Evolutionary conservation across 495 filamentous ascomycete genomes (phyloP).

Genomic region (Penicillium roqueforti): DNA sequence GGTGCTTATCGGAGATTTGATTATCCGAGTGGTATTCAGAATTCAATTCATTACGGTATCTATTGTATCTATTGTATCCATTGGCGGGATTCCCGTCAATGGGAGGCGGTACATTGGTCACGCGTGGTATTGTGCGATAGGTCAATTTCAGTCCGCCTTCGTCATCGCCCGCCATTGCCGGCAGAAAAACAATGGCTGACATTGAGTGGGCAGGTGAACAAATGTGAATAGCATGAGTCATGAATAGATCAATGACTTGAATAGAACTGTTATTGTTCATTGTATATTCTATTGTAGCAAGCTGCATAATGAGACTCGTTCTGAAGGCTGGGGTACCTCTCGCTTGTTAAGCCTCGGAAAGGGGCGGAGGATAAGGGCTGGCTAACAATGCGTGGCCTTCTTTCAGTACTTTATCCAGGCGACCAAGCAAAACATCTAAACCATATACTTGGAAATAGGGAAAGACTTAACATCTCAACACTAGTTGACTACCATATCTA

Average conservation of each 20-base stretch:
- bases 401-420: not conserved
- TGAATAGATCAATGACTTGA: not conserved
- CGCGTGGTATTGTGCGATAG: constrained; percentile 2
- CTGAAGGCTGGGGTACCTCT: not conserved
- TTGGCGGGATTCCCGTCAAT: not conserved
- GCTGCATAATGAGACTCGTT: not conserved
- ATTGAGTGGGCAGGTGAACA: constrained; percentile 2
- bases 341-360: constrained; percentile 8
- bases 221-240: not conserved
- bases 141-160: constrained; percentile 26
- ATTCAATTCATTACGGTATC: constrained; percentile 2
- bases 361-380: constrained; percentile 8
- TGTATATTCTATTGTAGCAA: not conserved
- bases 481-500: constrained; percentile 1
- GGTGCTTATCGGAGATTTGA: constrained; percentile 7
- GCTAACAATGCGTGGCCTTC: not conserved
- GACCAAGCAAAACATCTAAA: not conserved
- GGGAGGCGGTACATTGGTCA: constrained; percentile 2
- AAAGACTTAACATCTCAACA: not conserved
- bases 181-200: constrained; percentile 26
- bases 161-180: constrained; percentile 25
- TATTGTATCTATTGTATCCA: not conserved
- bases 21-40: constrained; percentile 8
- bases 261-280: not conserved
- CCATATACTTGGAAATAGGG: not conserved